A percentile compares a stretch with the other conserved stretches of the same genome.
phyloP scores from a whole-genome alignment of 306 rosid species.

The Gillenia trifoliata region DNA sequence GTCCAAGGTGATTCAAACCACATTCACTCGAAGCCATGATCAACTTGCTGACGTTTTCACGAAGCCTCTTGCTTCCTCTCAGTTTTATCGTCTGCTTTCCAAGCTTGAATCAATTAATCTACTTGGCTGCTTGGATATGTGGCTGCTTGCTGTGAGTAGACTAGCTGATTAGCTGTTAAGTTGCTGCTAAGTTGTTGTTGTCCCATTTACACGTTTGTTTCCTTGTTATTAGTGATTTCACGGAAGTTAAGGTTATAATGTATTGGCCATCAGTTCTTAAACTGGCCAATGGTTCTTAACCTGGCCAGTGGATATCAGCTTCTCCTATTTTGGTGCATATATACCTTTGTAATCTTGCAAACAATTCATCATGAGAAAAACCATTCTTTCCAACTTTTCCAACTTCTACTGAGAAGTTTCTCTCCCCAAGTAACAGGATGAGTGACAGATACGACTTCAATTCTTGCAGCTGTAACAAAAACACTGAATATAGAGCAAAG shows the following conservation, averaged over 20 bases:
- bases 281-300: background rate
- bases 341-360: too few relatives aligned
- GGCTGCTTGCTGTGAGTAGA: background rate
- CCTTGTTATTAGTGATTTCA: background rate
- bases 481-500: slow-evolving; percentile 58
- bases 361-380: too few relatives aligned
- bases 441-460: slow-evolving; percentile 59
- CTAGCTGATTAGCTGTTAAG: too few relatives aligned
- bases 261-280: background rate
- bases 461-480: slow-evolving; percentile 73
- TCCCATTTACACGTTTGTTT: background rate
- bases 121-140: background rate
- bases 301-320: background rate
- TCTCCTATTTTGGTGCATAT: too few relatives aligned
- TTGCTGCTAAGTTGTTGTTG: too few relatives aligned
- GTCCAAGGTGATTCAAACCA: background rate
- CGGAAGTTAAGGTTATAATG: background rate
- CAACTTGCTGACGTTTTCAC: background rate
- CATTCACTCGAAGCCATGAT: background rate
- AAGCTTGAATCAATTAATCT: background rate
- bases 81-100: background rate
- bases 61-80: background rate
- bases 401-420: slow-evolving; percentile 56
- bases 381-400: too few relatives aligned
- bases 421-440: slow-evolving; percentile 50